Base-by-base conservation (phyloP, 1,284 basidiomycete species). In the Farysia itapuensis region DNA sequence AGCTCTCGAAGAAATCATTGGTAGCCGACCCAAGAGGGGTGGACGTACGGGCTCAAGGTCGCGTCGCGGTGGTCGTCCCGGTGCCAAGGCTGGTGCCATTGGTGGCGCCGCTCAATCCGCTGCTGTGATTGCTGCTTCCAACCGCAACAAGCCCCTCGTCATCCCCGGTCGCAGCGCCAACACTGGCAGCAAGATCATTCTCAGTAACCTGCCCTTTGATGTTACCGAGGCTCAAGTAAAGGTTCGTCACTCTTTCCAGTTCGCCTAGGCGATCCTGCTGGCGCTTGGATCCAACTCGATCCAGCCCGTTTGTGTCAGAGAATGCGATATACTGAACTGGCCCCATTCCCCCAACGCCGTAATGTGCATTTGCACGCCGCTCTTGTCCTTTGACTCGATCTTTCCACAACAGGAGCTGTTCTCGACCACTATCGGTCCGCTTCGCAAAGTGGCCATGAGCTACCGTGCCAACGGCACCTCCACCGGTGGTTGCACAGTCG, bases 161-260 rank as follows among this genome's bases (percentile, higher is more conserved):
- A 70, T 75, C 47, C 74, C 74, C 15, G 70, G 70, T 31, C 67
- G 71, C 21, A 51, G 50, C 43, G 47, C 36, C 31, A 43, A 48
- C 34, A 43, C 46, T 20, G 70, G 70, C 30, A 71, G 88, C 79
- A 97, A 97, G 81, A 94, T 97, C 70, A 91, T 97, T 70, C 90
- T 98, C 54, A 92, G 89, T 68, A 95, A 95, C 78, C 84, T 98
- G 45, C 94, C 94, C 22, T 76, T 79, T n/a, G 94, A 98, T 77
- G 94, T 98, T 38, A 93, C 90, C 66, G 94, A 98, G 78, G 80
- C 82, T 18, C 90, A 95, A 79, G 85, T 98, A 77, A 90, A 88
- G 95, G 70, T 64, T 82, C 35, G 59, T 33, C 8, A n/a, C n/a
- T n/a, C n/a, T n/a, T n/a, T n/a, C n/a, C n/a, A n/a, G n/a, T n/a